Conservation (phyloP, 192 early-diverging fungal species). For the Podila epigama region DNA sequence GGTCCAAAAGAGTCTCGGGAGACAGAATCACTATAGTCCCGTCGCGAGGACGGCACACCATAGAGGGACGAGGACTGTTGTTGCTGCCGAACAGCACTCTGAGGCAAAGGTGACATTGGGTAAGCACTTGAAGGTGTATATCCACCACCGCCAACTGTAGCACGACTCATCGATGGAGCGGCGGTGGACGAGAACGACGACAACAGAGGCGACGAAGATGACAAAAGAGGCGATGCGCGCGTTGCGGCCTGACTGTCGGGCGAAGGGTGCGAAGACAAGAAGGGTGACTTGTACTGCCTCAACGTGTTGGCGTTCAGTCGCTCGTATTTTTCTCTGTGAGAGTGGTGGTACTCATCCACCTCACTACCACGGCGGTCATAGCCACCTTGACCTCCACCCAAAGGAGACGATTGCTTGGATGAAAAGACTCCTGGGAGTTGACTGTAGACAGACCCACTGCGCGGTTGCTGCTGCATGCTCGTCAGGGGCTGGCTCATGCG, state of each 20-base stretch:
- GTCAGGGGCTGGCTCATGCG: constrained; percentile 43
- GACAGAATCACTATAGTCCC: constrained; percentile 7
- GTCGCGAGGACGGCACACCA: constrained; percentile 7
- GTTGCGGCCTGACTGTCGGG: not conserved
- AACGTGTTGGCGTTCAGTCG: constrained; percentile 31
- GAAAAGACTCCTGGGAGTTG: constrained; percentile 4
- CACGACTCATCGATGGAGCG: not conserved
- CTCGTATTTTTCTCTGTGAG: constrained; percentile 45
- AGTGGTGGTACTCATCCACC: constrained; percentile 26
- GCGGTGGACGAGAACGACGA: too few relatives aligned
- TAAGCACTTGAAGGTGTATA: not conserved
- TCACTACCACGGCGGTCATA: constrained; percentile 46
- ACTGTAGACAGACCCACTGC: not conserved
- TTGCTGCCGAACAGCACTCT: not conserved
- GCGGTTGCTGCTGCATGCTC: not conserved
- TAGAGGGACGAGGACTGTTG: not conserved
- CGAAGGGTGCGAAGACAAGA: not conserved
- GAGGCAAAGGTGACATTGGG: not conserved
- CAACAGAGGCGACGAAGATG: not conserved
- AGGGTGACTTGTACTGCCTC: constrained; percentile 1
- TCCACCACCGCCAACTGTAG: not conserved
- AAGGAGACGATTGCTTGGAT: constrained; percentile 10
- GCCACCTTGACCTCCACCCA: too few relatives aligned
- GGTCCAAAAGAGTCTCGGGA: constrained; percentile 13
- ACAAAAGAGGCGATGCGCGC: not conserved